Evolutionary conservation across 1,284 basidiomycete species (phyloP).

Genomic region (Athelia psychrophila): DNA sequence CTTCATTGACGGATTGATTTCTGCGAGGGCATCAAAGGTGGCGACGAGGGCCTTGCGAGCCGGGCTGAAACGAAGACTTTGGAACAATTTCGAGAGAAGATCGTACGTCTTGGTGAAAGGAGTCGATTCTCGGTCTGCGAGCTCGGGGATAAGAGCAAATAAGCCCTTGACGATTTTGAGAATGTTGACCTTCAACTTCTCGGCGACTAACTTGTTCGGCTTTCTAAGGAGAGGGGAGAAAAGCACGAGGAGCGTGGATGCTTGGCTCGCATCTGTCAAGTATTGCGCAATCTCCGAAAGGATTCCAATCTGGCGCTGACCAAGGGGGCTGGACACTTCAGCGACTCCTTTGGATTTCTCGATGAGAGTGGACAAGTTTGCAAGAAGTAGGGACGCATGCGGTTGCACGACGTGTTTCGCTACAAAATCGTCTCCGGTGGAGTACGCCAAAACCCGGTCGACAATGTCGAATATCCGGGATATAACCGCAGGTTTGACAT

Average conservation of each 20-base stretch:
- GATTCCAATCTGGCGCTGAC: constrained; percentile 81
- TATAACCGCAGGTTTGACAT: constrained; percentile 87
- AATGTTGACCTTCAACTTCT: constrained; percentile 86
- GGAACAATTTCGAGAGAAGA: constrained; percentile 74
- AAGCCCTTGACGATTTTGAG: constrained; percentile 76
- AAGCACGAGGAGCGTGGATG: constrained; percentile 70
- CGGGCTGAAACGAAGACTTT: constrained; percentile 66
- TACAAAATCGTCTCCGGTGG: constrained; percentile 48
- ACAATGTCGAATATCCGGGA: constrained; percentile 85
- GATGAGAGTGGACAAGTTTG: constrained; percentile 72
- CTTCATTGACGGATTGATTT: constrained; percentile 46
- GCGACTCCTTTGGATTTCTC: constrained; percentile 57
- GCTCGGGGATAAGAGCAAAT: constrained; percentile 71
- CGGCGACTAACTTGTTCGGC: constrained; percentile 74
- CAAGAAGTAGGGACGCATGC: constrained; percentile 74
- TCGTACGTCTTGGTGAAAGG: constrained; percentile 63
- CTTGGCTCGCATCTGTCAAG: constrained; percentile 70
- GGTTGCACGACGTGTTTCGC: constrained; percentile 67
- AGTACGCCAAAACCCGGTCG: constrained; percentile 67
- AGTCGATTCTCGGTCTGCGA: constrained; percentile 46
- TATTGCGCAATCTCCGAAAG: constrained; percentile 81
- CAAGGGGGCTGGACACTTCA: constrained; percentile 66
- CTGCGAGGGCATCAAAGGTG: constrained; percentile 62
- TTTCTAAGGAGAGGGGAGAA: constrained; percentile 84
- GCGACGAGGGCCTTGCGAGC: constrained; percentile 68